A percentile compares a stretch with the other conserved stretches of the same genome.
Conservation (phyloP, 2,329 filamentous ascomycete genomes). For the Phoma sp. region DNA sequence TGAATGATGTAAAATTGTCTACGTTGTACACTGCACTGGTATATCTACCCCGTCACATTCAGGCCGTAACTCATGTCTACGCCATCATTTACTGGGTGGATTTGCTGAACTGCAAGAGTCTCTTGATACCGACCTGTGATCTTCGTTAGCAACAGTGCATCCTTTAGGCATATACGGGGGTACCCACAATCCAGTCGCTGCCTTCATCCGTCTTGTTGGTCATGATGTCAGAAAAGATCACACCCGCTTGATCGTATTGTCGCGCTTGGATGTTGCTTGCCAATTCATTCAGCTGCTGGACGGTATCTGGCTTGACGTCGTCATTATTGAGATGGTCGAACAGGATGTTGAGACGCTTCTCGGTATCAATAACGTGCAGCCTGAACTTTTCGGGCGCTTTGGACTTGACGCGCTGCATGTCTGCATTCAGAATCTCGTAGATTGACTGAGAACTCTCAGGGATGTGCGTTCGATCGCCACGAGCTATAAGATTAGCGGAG, state of each 20-base stretch:
- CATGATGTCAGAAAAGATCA: conserved; percentile 55
- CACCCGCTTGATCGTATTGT: conserved; percentile 54
- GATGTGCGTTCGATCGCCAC: conserved; percentile 90
- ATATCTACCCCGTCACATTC: not conserved
- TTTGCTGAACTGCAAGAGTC: conserved; percentile 49
- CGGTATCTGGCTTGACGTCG: conserved; percentile 79
- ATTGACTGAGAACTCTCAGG: conserved; percentile 76
- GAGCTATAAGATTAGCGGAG: conserved; percentile 49
- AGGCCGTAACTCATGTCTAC: conserved; percentile 4
- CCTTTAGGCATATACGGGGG: not conserved
- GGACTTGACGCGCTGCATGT: conserved; percentile 87
- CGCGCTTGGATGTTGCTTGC: conserved; percentile 48
- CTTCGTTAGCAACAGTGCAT: conserved; percentile 4
- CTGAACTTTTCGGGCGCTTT: conserved; percentile 88
- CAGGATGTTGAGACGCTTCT: conserved; percentile 89
- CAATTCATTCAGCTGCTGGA: conserved; percentile 69
- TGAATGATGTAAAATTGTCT: not conserved
- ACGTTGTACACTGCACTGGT: conserved; percentile 1
- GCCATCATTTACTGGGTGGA: conserved; percentile 29
- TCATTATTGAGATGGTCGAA: conserved; percentile 99
- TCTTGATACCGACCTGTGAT: conserved; percentile 45
- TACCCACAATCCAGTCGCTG: conserved; percentile 59
- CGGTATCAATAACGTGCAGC: conserved; percentile 88
- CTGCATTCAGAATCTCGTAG: conserved; percentile 78
- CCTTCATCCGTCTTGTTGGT: conserved; percentile 57